Conservation (phyloP, 192 early-diverging fungal species). For the Gonapodya prolifera region DNA sequence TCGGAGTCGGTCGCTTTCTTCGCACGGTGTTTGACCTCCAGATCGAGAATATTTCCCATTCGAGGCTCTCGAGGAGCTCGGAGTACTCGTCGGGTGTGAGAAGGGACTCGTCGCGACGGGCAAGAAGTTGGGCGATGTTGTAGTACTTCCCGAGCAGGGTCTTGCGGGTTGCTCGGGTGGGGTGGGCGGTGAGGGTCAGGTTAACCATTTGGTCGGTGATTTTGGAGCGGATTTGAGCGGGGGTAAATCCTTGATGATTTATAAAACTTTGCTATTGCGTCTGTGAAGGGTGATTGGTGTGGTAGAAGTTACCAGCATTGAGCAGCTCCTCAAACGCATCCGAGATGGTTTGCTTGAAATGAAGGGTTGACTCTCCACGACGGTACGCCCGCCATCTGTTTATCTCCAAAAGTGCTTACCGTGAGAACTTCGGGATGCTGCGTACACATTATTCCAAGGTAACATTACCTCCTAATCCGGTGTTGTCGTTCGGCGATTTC, state of each 20-base stretch:
- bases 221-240: conserved; percentile 14
- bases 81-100: conserved; percentile 16
- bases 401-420: too few relatives aligned
- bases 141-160: conserved; percentile 20
- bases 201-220: conserved; percentile 16
- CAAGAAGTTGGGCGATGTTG: conserved; percentile 14
- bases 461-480: too few relatives aligned
- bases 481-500: conserved; percentile 24
- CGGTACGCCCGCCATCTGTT: conserved; percentile 22
- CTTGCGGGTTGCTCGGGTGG: conserved; percentile 18
- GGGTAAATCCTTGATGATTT: conserved; percentile 17
- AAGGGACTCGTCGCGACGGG: conserved; percentile 12
- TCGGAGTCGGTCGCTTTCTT: conserved; percentile 13
- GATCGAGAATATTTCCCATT: conserved; percentile 14
- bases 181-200: conserved; percentile 19
- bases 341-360: conserved; percentile 16
- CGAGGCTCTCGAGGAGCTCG: conserved; percentile 6
- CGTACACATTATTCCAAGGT: too few relatives aligned
- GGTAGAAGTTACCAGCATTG: conserved; percentile 2
- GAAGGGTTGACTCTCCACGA: conserved; percentile 15
- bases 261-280: too few relatives aligned
- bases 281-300: too few relatives aligned
- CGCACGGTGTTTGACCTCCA: conserved; percentile 23
- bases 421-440: too few relatives aligned
- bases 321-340: conserved; percentile 17